phyloP scores from a whole-genome alignment of 1,139 yeast genomes.

The Casaregolazyma suthepensis region DNA sequence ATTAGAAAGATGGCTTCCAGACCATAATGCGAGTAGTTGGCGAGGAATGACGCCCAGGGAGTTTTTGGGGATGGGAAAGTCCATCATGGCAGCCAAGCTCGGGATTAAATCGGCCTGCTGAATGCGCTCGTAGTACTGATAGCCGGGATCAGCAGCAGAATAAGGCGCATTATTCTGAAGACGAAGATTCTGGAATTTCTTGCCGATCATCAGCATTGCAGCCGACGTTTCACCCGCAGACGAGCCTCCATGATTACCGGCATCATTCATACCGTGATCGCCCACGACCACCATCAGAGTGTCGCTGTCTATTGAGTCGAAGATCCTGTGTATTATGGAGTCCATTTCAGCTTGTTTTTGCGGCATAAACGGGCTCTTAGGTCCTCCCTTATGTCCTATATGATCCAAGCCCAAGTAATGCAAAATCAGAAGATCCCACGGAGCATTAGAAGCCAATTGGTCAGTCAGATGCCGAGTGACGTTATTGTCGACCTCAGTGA shows the following conservation, averaged over 20 bases:
- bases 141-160: conserved; percentile 41
- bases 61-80: conserved; percentile 81
- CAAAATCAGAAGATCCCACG: conserved; percentile 84
- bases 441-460: conserved; percentile 38
- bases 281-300: conserved; percentile 78
- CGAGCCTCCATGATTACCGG: conserved; percentile 96
- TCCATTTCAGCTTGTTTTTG: conserved; percentile 86
- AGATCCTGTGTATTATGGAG: conserved; percentile 48
- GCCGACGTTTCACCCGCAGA: conserved; percentile 88
- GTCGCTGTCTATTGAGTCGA: conserved; percentile 43
- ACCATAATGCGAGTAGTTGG: conserved; percentile 52
- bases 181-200: conserved; percentile 38
- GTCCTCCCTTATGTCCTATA: conserved; percentile 97
- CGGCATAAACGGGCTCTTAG: conserved; percentile 72
- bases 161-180: conserved; percentile 30
- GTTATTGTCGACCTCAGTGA: conserved; percentile 85
- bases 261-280: conserved; percentile 87
- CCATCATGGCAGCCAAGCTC: conserved; percentile 64
- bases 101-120: conserved; percentile 90
- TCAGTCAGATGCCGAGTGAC: conserved; percentile 78
- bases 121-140: conserved; percentile 46
- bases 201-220: conserved; percentile 64
- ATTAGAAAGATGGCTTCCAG: conserved; percentile 34
- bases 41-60: conserved; percentile 69
- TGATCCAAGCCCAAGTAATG: conserved; percentile 95